phyloP scores from a whole-genome alignment of 2,329 filamentous ascomycete species.

The Talaromyces piceae region DNA sequence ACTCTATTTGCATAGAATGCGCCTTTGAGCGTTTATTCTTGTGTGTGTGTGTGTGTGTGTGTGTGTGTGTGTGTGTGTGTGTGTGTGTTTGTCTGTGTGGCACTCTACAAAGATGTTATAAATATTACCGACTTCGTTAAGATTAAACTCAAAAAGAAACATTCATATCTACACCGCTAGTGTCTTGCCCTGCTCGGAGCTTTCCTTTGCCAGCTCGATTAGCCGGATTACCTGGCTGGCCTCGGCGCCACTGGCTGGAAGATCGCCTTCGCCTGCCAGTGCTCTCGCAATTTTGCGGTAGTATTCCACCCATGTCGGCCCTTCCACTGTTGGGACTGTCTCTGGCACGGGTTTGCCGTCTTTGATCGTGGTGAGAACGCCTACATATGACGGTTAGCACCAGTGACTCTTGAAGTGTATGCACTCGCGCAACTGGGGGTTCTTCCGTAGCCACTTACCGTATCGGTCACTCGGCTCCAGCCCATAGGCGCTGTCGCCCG shows the following conservation, averaged over 20 bases:
- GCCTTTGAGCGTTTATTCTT: too few relatives aligned
- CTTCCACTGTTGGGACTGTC: constrained; percentile 48
- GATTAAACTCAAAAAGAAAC: background rate
- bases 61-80: too few relatives aligned
- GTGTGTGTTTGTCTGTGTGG: too few relatives aligned
- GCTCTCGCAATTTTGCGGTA: constrained; percentile 52
- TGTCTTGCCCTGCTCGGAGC: constrained; percentile 46
- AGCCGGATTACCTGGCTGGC: constrained; percentile 48
- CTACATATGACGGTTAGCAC: constrained; percentile 15
- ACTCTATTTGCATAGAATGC: too few relatives aligned
- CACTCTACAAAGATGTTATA: too few relatives aligned
- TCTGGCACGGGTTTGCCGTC: constrained; percentile 47
- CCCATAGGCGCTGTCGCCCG: constrained; percentile 58
- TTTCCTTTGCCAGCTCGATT: constrained; percentile 50
- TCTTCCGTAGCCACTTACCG: constrained; percentile 36
- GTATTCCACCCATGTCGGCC: constrained; percentile 61
- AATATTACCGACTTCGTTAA: too few relatives aligned
- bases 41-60: too few relatives aligned
- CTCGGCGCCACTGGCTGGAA: constrained; percentile 49
- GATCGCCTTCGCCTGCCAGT: constrained; percentile 43
- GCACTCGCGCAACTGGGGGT: background rate
- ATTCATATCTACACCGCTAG: constrained; percentile 23
- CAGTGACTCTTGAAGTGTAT: too few relatives aligned
- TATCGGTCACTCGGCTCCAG: constrained; percentile 52
- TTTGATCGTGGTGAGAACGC: constrained; percentile 47